Evolutionary conservation across 1,284 basidiomycete species (phyloP).

Genomic region (Amylostereum areolatum): DNA sequence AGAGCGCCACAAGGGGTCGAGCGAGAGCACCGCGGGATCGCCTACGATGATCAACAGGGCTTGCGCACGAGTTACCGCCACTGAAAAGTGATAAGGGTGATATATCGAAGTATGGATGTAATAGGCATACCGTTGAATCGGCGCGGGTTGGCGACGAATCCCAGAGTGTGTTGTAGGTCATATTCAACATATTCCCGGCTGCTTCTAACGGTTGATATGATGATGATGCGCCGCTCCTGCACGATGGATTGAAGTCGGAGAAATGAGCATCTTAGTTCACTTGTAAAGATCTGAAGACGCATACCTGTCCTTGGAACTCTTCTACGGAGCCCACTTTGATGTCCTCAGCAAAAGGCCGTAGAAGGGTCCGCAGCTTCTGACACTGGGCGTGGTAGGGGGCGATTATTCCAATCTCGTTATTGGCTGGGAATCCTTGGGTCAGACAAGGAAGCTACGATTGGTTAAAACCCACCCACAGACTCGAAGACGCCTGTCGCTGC

Average conservation of each 20-base stretch:
- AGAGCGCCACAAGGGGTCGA: slow-evolving; percentile 49
- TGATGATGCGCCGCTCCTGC: slow-evolving; percentile 59
- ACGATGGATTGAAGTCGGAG: background rate
- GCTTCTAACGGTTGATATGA: slow-evolving; percentile 62
- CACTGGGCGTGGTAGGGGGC: slow-evolving; percentile 58
- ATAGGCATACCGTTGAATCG: slow-evolving; percentile 53
- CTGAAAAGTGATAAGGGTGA: slow-evolving; percentile 22
- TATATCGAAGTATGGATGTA: background rate
- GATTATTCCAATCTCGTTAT: slow-evolving; percentile 54
- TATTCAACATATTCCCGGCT: slow-evolving; percentile 48
- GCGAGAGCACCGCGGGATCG: slow-evolving; percentile 44
- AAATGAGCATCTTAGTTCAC: background rate
- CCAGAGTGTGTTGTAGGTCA: slow-evolving; percentile 52
- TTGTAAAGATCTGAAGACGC: slow-evolving; percentile 1
- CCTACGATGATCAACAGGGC: slow-evolving; percentile 51
- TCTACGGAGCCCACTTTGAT: slow-evolving; percentile 62
- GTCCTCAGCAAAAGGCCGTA: slow-evolving; percentile 21
- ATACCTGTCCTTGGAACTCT: slow-evolving; percentile 61
- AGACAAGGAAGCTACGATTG: background rate
- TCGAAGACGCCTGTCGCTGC: slow-evolving; percentile 24
- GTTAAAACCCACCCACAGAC: slow-evolving; percentile 29
- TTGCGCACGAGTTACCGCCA: slow-evolving; percentile 52
- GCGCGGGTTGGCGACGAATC: slow-evolving; percentile 56
- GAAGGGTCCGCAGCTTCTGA: slow-evolving; percentile 36
- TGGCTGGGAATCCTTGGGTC: slow-evolving; percentile 21